phyloP scores from a whole-genome alignment of 2,329 filamentous ascomycete genomes.

The Fusarium luffae region DNA sequence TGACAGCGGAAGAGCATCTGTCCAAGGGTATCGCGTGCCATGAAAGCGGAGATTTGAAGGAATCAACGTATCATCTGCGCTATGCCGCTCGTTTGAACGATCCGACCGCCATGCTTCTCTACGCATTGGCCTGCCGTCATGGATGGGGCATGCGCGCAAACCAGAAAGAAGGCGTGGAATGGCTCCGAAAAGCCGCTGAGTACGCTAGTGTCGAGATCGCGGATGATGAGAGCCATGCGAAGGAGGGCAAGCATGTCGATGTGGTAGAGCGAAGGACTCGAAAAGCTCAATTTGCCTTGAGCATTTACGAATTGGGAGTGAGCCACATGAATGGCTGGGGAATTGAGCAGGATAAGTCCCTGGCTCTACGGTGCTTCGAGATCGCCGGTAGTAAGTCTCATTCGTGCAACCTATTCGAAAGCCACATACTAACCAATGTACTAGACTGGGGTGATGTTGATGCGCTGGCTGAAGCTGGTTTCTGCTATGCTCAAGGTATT shows the following conservation, averaged over 20 bases:
- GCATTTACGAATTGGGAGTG: slow-evolving; percentile 95
- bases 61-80: slow-evolving; percentile 95
- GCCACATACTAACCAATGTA: slow-evolving; percentile 38
- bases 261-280: slow-evolving; percentile 80
- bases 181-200: slow-evolving; percentile 92
- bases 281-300: slow-evolving; percentile 92
- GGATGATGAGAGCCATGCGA: slow-evolving; percentile 76
- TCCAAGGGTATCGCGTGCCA: slow-evolving; percentile 91
- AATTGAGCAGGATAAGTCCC: slow-evolving; percentile 87
- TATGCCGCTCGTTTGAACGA: slow-evolving; percentile 87
- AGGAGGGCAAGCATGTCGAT: slow-evolving; percentile 73
- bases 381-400: slow-evolving; percentile 80
- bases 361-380: slow-evolving; percentile 93
- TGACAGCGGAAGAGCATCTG: slow-evolving; percentile 88
- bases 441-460: slow-evolving; percentile 92
- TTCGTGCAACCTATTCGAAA: neutral
- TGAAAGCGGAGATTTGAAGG: slow-evolving; percentile 85
- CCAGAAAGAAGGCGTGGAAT: slow-evolving; percentile 87
- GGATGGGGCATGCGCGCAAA: slow-evolving; percentile 98
- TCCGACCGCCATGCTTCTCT: slow-evolving; percentile 94
- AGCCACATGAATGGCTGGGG: slow-evolving; percentile 99
- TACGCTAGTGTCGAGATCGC: slow-evolving; percentile 83
- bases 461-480: slow-evolving; percentile 92
- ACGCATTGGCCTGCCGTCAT: slow-evolving; percentile 92
- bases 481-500: slow-evolving; percentile 93